phyloP scores from a whole-genome alignment of 75 land plant genomes.

The Gnetum montanum region DNA sequence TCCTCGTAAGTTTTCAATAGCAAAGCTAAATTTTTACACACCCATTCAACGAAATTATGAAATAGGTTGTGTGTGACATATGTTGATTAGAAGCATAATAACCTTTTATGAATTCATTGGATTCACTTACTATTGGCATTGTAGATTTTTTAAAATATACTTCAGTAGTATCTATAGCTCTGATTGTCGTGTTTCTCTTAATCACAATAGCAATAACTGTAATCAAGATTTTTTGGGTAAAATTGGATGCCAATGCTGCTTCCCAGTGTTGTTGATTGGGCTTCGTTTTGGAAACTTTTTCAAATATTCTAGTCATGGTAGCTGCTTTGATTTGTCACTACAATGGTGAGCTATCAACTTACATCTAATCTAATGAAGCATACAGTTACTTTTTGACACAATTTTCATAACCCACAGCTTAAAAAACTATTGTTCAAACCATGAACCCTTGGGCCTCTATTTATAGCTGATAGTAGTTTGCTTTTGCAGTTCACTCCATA shows the following conservation, averaged over 20 bases:
- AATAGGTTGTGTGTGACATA: background rate
- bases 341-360: no score
- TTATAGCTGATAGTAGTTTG: background rate
- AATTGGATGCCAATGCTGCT: constrained; percentile 15
- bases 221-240: constrained; percentile 14
- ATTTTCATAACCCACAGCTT: no score
- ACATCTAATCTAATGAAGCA: no score
- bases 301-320: constrained; percentile 24
- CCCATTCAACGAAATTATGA: background rate
- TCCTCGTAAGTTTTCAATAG: no score
- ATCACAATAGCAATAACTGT: constrained; percentile 13
- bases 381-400: no score
- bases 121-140: background rate
- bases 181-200: constrained; percentile 33
- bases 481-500: constrained; percentile 71
- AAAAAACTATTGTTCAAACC: no score
- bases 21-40: background rate
- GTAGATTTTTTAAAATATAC: constrained; percentile 25
- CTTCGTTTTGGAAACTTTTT: constrained; percentile 31
- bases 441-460: no score
- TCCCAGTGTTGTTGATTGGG: constrained; percentile 19
- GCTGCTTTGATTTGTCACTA: constrained; percentile 35
- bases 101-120: background rate
- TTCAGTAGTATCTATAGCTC: constrained; percentile 30
- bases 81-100: background rate